Conservation (phyloP, 2,329 filamentous ascomycete genomes). For the Aspergillus transmontanensis region DNA sequence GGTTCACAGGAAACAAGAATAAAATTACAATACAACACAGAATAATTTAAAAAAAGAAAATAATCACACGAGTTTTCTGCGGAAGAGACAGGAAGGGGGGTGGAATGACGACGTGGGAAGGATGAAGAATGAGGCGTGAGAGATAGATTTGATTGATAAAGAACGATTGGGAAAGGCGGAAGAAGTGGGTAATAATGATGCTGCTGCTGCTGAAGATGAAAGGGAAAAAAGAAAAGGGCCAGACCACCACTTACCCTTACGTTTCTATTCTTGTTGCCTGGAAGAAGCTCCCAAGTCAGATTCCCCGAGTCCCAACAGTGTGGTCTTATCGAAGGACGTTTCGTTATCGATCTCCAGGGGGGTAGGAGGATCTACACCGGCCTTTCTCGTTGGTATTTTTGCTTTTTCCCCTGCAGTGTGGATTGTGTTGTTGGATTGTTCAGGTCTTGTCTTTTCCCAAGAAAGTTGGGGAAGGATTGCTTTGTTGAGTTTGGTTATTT, state of each 20-base stretch:
- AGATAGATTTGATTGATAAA: constrained; percentile 13
- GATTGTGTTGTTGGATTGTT: not conserved
- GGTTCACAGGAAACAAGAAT: not conserved
- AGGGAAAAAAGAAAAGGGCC: not conserved
- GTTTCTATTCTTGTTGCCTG: constrained; percentile 3
- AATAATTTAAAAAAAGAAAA: not conserved
- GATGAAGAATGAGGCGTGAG: not conserved
- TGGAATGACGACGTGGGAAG: not conserved
- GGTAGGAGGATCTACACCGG: constrained; percentile 23
- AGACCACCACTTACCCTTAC: not conserved
- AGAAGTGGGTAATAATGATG: constrained; percentile 14
- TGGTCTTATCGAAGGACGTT: constrained; percentile 21
- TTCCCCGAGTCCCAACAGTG: constrained; percentile 8
- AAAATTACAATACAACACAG: not conserved
- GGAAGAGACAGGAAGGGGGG: not conserved
- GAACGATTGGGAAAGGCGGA: constrained; percentile 2
- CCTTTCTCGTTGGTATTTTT: constrained; percentile 11
- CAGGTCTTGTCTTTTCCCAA: not conserved
- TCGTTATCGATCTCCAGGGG: constrained; percentile 25
- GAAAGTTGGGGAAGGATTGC: constrained; percentile 1
- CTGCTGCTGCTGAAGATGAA: constrained; percentile 12
- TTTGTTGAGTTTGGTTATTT: not conserved
- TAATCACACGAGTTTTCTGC: not conserved
- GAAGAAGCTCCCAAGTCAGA: not conserved
- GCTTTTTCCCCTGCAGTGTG: constrained; percentile 2